Conservation (phyloP, 2,329 filamentous ascomycete genomes). For the Ophiostoma novo-ulmi region DNA sequence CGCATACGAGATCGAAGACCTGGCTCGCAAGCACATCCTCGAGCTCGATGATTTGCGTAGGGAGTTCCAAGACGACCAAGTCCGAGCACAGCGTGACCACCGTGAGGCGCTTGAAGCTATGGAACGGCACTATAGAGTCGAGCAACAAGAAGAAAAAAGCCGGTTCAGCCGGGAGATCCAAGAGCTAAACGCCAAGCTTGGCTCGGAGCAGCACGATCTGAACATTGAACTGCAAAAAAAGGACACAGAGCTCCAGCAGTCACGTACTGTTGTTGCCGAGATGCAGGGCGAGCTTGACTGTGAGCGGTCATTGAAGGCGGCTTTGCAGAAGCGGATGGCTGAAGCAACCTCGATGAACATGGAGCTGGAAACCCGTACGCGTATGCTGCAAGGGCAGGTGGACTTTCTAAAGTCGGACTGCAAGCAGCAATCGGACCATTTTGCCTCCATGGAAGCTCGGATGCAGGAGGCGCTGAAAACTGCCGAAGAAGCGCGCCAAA, state of each 20-base stretch:
- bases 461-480: constrained; percentile 70
- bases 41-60: constrained; percentile 52
- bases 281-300: constrained; percentile 51
- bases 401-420: constrained; percentile 86
- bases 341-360: constrained; percentile 58
- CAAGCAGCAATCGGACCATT: constrained; percentile 82
- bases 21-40: constrained; percentile 49
- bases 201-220: constrained; percentile 49
- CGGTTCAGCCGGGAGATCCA: constrained; percentile 58
- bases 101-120: constrained; percentile 63
- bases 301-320: constrained; percentile 59
- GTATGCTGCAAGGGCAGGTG: constrained; percentile 73
- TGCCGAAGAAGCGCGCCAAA: constrained; percentile 68
- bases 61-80: constrained; percentile 50
- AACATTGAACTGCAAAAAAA: constrained; percentile 46
- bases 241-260: constrained; percentile 50
- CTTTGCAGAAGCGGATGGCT: constrained; percentile 48
- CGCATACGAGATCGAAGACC: constrained; percentile 51
- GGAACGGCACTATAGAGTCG: constrained; percentile 56
- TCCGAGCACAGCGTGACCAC: constrained; percentile 56
- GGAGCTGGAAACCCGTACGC: constrained; percentile 67
- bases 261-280: constrained; percentile 43
- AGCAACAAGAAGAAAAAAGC: constrained; percentile 60
- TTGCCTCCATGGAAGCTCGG: constrained; percentile 71
- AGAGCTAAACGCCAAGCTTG: constrained; percentile 53